These are phyloP conservation scores for Talaromyces islandicus DNA, from an alignment of 2,329 filamentous ascomycete species.

Conservation along the genomic window DNA sequence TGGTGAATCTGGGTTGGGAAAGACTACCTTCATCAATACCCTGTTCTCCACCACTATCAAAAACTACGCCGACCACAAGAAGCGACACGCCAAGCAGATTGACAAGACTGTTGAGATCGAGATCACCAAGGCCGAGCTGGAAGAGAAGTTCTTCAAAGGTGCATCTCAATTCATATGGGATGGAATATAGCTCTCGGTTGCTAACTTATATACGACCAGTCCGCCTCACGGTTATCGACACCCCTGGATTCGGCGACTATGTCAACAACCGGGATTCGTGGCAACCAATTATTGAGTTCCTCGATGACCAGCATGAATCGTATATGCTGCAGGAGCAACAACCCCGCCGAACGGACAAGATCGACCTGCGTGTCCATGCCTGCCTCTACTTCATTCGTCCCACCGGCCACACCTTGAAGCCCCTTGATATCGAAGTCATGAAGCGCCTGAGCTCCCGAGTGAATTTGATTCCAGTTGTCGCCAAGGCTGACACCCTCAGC, in stretches of 20 bases:
- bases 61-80: slow-evolving; percentile 99
- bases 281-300: slow-evolving; percentile 99
- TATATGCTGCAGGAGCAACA: slow-evolving; percentile 99
- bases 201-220: slow-evolving; percentile 50
- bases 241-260: slow-evolving; percentile 97
- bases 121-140: slow-evolving; percentile 98
- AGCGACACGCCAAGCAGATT: slow-evolving; percentile 97
- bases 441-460: slow-evolving; percentile 97
- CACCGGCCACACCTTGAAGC: slow-evolving; percentile 97
- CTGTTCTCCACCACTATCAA: slow-evolving; percentile 99
- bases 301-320: slow-evolving; percentile 99
- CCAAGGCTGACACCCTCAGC: slow-evolving; percentile 97
- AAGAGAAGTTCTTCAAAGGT: slow-evolving; percentile 99
- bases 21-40: slow-evolving; percentile 99
- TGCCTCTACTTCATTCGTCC: slow-evolving; percentile 99
- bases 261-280: slow-evolving; percentile 99
- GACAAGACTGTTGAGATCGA: slow-evolving; percentile 99
- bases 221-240: slow-evolving; percentile 97
- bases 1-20: slow-evolving; percentile 95
- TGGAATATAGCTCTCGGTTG: not conserved
- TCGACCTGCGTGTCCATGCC: slow-evolving; percentile 95
- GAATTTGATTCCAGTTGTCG: slow-evolving; percentile 96
- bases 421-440: slow-evolving; percentile 99
- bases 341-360: slow-evolving; percentile 95
- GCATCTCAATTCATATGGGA: slow-evolving; percentile 16